Conservation (phyloP, 306 rosid genomes). For the apple (Malus domestica) region ASM211411v1 NC_041803.1:11145501-11146000, state of each 20-base stretch:
- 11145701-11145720: neutral
- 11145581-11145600: neutral
- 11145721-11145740: neutral
- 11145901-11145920: conserved; percentile 55
- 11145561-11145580: neutral
- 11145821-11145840: conserved; percentile 41
- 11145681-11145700: neutral
- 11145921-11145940: conserved; percentile 54
- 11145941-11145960: conserved; percentile 57
- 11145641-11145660: neutral
- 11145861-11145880: conserved; percentile 50
- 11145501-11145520: neutral
- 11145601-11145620: neutral
- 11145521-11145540: neutral
- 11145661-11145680: neutral
- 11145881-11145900: conserved; percentile 55
- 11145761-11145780: conserved; percentile 50
- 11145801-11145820: conserved; percentile 50
- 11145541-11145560: neutral
- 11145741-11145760: conserved; percentile 25
- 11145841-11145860: conserved; percentile 77
- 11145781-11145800: conserved; percentile 69
- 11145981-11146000: conserved; percentile 66
- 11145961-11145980: conserved; percentile 75
- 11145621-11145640: neutral